These are phyloP conservation scores for Cymbopogon flexuosus DNA, from an alignment of 202 grass and related monocot genomes.

Conservation along the genomic window DNA sequence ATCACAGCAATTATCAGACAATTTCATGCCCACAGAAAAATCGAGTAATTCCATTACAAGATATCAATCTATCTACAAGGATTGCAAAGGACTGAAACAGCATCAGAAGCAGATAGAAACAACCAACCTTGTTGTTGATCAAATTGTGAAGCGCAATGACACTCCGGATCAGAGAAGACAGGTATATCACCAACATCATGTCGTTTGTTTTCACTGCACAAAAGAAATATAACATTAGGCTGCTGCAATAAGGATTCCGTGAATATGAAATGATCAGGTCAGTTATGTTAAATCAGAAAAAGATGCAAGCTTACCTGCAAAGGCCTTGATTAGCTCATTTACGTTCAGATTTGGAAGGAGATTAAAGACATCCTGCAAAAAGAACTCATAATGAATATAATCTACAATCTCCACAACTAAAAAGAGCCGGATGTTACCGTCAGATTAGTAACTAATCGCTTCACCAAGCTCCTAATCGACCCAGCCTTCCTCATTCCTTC, in stretches of 20 bases:
- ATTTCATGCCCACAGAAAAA: neutral
- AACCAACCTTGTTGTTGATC: constrained; percentile 90
- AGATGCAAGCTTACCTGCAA: constrained; percentile 58
- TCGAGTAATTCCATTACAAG: too few relatives aligned
- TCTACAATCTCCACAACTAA: neutral
- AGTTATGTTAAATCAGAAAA: neutral
- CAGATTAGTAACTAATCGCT: too few relatives aligned
- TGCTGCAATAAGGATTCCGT: neutral
- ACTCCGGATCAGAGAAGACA: constrained; percentile 87
- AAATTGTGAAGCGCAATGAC: constrained; percentile 93
- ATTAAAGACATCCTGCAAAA: constrained; percentile 85
- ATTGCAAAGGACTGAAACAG: neutral
- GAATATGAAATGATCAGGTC: neutral
- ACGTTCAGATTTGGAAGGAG: constrained; percentile 94
- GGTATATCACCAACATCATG: constrained; percentile 93
- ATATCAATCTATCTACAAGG: neutral
- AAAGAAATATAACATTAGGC: constrained; percentile 7
- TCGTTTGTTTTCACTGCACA: constrained; percentile 98
- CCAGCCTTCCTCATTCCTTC: too few relatives aligned
- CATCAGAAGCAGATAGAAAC: neutral
- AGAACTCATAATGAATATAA: neutral
- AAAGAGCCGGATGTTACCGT: too few relatives aligned
- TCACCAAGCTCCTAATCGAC: too few relatives aligned
- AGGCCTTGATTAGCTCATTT: constrained; percentile 87
- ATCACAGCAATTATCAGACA: constrained; percentile 8